Evolutionary conservation across 352 stramenopile genomes (phyloP), one percentile per base, ranked within the genome.

Genomic region (Phytophthora europaea): DNA sequence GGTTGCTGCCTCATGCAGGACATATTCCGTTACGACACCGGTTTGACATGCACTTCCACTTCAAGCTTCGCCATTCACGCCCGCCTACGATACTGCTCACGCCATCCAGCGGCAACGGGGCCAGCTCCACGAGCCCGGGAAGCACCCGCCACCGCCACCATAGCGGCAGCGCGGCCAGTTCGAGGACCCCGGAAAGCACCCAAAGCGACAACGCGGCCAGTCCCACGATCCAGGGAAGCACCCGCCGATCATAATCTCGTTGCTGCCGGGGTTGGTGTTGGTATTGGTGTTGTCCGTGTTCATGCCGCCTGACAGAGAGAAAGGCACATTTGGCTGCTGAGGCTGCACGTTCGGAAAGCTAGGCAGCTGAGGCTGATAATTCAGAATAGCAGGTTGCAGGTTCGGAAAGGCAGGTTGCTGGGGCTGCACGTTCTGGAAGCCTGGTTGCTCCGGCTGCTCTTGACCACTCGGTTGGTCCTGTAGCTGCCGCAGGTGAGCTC

Each of bases 151-250:
- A 13, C 53, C 38, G 13, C 43, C 43, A 20, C 28, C 28, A 31
- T 48, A 73, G 23, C 69, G 69, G 18, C 69, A 76, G 61, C 63
- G 63, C 15, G 69, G 69, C 69, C 69, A 76, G n/a, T 67, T 67
- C 62, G 36, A 72, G 12, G 62, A 72, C 15, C 69, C 69, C 5
- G 63, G 69, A 7, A 65, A 58, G 9, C 12, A 53, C 34, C 45
- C 56, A 64, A 2, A 52, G 67, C 68, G 68, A 38, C 68, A 75
- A 23, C 61, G 68, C 2, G 68, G 68, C 68, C 68, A 76, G 38
- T 67, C 67, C 62, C 47, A 72, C 16, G 62, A 72, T 15, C 69
- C 69, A 6, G 63, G 69, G 10, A 68, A 68, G 33, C 69, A 76
- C 3, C 36, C 9, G 13, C 58, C 50, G 7, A 51, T 22, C 15